These are phyloP conservation scores for Pleurotus citrinopileatus DNA, from an alignment of 768 basidiomycete species.

Conservation along the genomic window DNA sequence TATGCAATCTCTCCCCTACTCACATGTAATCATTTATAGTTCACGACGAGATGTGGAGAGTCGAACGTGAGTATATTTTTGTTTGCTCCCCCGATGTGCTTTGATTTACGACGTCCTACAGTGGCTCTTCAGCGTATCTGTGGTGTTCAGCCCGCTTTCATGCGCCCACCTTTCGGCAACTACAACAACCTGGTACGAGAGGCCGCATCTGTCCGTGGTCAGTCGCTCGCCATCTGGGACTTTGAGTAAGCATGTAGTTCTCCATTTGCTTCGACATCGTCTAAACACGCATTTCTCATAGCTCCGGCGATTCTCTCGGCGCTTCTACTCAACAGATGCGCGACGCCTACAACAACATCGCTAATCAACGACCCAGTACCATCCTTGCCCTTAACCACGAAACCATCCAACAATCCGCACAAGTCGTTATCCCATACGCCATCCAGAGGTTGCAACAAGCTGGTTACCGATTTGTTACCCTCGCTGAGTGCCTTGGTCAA, in stretches of 20 bases:
- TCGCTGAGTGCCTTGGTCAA: constrained; percentile 40
- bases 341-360: constrained; percentile 23
- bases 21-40: too few relatives aligned
- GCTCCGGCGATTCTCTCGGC: constrained; percentile 37
- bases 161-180: constrained; percentile 41
- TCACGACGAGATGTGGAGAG: constrained; percentile 42
- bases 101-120: constrained; percentile 9
- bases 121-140: constrained; percentile 31
- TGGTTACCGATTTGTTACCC: constrained; percentile 40
- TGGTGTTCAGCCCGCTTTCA: constrained; percentile 34
- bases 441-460: constrained; percentile 33
- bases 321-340: constrained; percentile 26
- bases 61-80: constrained; percentile 32
- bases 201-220: constrained; percentile 26
- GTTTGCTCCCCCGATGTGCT: not conserved
- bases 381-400: constrained; percentile 41
- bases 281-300: constrained; percentile 11
- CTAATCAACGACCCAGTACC: constrained; percentile 27
- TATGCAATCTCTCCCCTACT: too few relatives aligned
- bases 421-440: constrained; percentile 35
- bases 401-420: constrained; percentile 20
- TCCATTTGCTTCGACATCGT: not conserved
- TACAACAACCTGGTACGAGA: constrained; percentile 38
- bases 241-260: constrained; percentile 18
- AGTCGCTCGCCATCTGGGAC: constrained; percentile 33